These are phyloP conservation scores for Delonix regia DNA, from an alignment of 306 rosid species.

Conservation along the genomic window DNA sequence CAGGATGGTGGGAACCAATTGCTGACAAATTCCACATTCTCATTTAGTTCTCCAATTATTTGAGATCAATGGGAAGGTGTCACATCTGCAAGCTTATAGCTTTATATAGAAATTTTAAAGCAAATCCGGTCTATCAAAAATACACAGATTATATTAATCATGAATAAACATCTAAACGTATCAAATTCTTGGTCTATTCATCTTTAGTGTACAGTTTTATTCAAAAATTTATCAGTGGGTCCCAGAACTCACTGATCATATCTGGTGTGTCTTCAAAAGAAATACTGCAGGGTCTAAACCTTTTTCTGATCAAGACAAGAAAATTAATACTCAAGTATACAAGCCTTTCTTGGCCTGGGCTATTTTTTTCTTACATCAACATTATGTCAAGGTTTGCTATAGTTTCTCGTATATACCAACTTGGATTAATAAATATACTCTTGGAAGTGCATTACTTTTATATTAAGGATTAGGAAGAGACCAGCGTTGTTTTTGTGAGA, in stretches of 20 bases:
- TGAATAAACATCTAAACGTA: background rate
- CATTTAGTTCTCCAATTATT: slow-evolving; percentile 36
- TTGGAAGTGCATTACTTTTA: slow-evolving; percentile 10
- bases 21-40: slow-evolving; percentile 53
- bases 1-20: slow-evolving; percentile 55
- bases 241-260: slow-evolving; percentile 29
- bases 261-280: background rate
- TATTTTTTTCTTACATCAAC: background rate
- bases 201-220: background rate
- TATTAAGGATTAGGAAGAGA: slow-evolving; percentile 17
- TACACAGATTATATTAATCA: too few relatives aligned
- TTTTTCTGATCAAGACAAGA: background rate
- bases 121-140: background rate
- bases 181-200: background rate
- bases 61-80: slow-evolving; percentile 46
- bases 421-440: background rate
- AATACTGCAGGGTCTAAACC: background rate
- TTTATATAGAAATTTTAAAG: background rate
- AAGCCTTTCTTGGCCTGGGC: background rate
- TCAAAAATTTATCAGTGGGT: slow-evolving; percentile 1
- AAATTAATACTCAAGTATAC: background rate
- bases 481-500: background rate
- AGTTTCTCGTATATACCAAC: slow-evolving; percentile 17
- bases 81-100: background rate
- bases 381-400: slow-evolving; percentile 20